Evolutionary conservation across 306 rosid genomes (phyloP), one percentile per base, ranked within the genome.

Genomic region (Malus orientalis): DNA sequence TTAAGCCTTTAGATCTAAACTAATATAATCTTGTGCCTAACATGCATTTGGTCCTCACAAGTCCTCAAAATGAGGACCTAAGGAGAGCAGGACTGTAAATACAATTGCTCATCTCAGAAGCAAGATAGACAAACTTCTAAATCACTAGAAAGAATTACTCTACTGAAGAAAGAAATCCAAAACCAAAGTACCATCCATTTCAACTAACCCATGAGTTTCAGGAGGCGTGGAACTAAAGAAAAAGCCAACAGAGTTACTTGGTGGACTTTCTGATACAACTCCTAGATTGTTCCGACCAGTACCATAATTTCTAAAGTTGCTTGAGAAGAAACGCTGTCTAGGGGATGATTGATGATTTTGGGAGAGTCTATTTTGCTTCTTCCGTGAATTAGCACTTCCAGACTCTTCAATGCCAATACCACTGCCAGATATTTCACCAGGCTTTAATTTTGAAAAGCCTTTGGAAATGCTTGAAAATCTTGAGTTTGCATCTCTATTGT

Each of bases 211-310:
- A 53, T 89, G 88, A 86, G 79, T 88, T 76, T 95, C 99, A 76
- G 99, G 99, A 79, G 97, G 96, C 0, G 99, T 92, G 74, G 99
- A 92, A 76, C 89, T 84, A 84, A 90, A 95, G 97, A 92, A 95
- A 87, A 85, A 95, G 62, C 99, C 99, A 87, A 95, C 90, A 6
- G 99, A 92, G 81, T 86, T 89, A 81, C 96, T 90, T 53, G 98
- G 98, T 3, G 99, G 98, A 80, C 98, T 95, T 85, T 91, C 99
- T 67, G 97, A 88, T 80, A 95, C 71, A 74, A 86, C 81, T 80
- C 99, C 97, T 15, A 75, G 81, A 83, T 91, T 77, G 82, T 82
- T 88, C 32, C 92, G 86, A 72, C 85, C 84, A 57, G 86, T 77
- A 81, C 97, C 99, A 47, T 90, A 89, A 83, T 91, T 89, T 86